phyloP scores from a whole-genome alignment of 1,139 yeast genomes.

The Saccharomyces hybrid region DNA sequence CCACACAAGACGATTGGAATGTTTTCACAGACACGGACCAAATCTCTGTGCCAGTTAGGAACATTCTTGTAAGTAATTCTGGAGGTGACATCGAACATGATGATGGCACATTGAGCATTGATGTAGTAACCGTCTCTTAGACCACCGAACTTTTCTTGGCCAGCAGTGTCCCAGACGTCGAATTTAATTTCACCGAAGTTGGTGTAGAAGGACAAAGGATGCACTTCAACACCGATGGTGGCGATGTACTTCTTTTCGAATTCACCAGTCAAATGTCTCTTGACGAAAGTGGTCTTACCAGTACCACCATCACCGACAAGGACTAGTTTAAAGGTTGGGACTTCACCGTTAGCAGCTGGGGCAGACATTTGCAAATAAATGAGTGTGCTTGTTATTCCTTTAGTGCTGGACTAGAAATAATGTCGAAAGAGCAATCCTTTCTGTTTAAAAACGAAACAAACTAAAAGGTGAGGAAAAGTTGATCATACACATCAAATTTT shows the following conservation, averaged over 20 bases:
- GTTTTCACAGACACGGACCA: constrained; percentile 98
- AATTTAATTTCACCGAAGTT: constrained; percentile 97
- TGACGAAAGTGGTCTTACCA: constrained; percentile 99
- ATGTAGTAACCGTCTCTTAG: constrained; percentile 98
- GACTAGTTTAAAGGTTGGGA: constrained; percentile 96
- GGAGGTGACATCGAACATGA: constrained; percentile 98
- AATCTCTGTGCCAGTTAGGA: constrained; percentile 99
- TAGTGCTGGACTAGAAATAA: neutral
- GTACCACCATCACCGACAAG: constrained; percentile 99
- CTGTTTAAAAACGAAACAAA: neutral
- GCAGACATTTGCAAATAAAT: constrained; percentile 22
- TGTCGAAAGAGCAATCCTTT: neutral
- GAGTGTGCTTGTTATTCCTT: neutral
- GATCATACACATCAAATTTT: neutral
- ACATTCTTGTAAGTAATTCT: constrained; percentile 99
- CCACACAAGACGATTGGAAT: constrained; percentile 98
- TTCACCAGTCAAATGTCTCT: constrained; percentile 99
- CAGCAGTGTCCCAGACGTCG: constrained; percentile 99
- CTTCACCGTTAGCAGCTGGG: constrained; percentile 40
- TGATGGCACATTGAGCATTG: constrained; percentile 99
- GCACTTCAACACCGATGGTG: constrained; percentile 98
- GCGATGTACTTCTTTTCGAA: constrained; percentile 98
- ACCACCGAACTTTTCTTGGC: constrained; percentile 99
- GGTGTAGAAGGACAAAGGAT: constrained; percentile 96
- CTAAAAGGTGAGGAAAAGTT: constrained; percentile 6